phyloP scores from a whole-genome alignment of 176 grass and related monocot species.

The Guadua angustifolia region DNA sequence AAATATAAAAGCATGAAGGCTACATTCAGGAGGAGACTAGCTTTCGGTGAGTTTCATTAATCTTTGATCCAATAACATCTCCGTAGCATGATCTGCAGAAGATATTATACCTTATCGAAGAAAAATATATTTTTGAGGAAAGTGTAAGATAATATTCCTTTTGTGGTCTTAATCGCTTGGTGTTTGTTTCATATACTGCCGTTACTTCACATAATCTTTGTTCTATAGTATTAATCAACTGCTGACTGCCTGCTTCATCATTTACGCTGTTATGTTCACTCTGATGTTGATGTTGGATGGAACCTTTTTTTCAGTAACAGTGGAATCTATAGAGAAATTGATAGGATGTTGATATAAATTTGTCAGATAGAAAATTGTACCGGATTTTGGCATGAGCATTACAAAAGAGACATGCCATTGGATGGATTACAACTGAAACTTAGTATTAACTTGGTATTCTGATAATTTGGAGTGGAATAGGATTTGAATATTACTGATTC shows the following conservation, averaged over 20 bases:
- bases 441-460: conserved; percentile 34
- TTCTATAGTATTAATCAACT: conserved; percentile 26
- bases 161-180: conserved; percentile 18
- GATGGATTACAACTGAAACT: conserved; percentile 30
- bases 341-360: conserved; percentile 33
- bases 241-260: background rate
- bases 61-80: conserved; percentile 25
- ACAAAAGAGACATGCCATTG: conserved; percentile 15
- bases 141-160: background rate
- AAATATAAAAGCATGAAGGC: conserved; percentile 90
- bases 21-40: conserved; percentile 85
- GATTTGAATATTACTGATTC: conserved; percentile 1
- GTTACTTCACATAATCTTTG: conserved; percentile 19
- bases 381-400: background rate
- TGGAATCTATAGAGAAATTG: conserved; percentile 17
- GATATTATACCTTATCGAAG: conserved; percentile 20
- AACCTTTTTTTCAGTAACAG: conserved; percentile 23
- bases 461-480: background rate
- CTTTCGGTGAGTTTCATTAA: conserved; percentile 74
- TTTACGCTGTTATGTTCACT: conserved; percentile 30
- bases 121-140: conserved; percentile 3
- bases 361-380: background rate
- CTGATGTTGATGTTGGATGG: background rate
- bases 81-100: conserved; percentile 13
- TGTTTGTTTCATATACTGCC: background rate